Base-by-base conservation (phyloP, 2,329 filamentous ascomycete genomes). In the Helminthosporium solani region DNA sequence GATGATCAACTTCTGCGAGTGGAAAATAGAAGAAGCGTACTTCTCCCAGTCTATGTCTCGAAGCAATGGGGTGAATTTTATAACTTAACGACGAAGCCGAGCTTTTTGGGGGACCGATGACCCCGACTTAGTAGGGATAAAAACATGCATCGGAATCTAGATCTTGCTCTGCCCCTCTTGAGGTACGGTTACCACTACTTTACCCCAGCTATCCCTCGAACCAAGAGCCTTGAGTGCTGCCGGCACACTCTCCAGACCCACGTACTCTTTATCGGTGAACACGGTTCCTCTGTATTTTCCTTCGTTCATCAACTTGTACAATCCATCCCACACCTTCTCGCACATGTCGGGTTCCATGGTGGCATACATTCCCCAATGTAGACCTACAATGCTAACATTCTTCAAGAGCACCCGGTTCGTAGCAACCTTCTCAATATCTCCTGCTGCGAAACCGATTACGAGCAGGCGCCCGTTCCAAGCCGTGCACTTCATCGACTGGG, bases 331-430 rank as follows among this genome's bases (percentile, higher is more conserved):
- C 0, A 96, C 90, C 18, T 73, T 70, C 7, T 78, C 76, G 4
- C 94, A 82, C 36, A 78, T 85, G 63, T 86, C 82, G 18, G 78
- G 82, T 74, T 96, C 87, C 56, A 87, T 81, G 35, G 77, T 78
- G 1, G 84, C 75, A 72, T 96, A 96, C 47, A 85, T 84, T 11
- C 92, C 92, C 92, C 92, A 97, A 73, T 95, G 88, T 61, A 96
- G 75, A 1, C 92, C 92, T 1, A 96, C 87, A 11, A 97, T 76
- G 53, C 84, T 86, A 53, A 96, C 92, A 68, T 96, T 96, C 80
- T 96, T 97, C 57, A 97, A 74, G 52, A 96, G 72, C 20, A 96
- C 89, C 70, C 92, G 86, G 70, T 97, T 97, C 75, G 95, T 84
- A 11, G 90, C 87, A 33, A 97, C 83, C 74, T 94, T 95, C 73